These are phyloP conservation scores for Dendrocalamus latiflorus DNA, from an alignment of 202 grass and related monocot genomes.

Conservation along the genomic window DNA sequence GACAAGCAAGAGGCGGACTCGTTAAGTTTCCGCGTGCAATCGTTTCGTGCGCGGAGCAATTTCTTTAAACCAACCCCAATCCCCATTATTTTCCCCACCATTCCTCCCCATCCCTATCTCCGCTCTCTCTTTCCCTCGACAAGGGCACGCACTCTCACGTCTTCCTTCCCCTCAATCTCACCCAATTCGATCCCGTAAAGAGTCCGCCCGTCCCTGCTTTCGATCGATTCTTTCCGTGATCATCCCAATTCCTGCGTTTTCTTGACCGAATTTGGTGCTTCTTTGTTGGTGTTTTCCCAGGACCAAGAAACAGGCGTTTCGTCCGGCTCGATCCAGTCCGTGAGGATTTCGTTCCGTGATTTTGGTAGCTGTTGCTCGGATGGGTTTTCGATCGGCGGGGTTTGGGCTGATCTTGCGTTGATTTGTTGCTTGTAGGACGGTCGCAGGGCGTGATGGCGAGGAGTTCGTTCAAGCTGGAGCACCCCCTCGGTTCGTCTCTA, in stretches of 20 bases:
- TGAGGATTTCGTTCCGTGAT: neutral
- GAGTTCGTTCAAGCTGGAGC: conserved; percentile 85
- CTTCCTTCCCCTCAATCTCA: neutral
- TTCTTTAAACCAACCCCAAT: neutral
- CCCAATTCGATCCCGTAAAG: neutral
- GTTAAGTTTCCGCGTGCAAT: neutral
- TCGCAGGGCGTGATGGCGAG: conserved; percentile 41
- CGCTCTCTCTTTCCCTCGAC: no score
- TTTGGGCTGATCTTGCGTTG: neutral
- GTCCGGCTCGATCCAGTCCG: neutral
- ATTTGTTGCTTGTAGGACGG: neutral
- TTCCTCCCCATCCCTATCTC: neutral
- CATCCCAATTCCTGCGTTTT: neutral
- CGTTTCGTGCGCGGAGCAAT: conserved; percentile 35
- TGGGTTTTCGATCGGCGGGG: neutral
- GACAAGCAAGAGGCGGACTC: neutral
- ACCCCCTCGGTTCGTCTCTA: conserved; percentile 55
- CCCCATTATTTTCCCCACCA: neutral
- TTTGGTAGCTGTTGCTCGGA: neutral
- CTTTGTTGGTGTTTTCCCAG: neutral
- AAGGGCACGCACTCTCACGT: neutral
- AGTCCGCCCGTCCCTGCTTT: neutral
- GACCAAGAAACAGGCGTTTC: neutral
- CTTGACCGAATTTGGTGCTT: neutral
- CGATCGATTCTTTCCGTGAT: neutral